Base-by-base conservation (phyloP, 805 yeast genomes). In the Candida ficus region DNA sequence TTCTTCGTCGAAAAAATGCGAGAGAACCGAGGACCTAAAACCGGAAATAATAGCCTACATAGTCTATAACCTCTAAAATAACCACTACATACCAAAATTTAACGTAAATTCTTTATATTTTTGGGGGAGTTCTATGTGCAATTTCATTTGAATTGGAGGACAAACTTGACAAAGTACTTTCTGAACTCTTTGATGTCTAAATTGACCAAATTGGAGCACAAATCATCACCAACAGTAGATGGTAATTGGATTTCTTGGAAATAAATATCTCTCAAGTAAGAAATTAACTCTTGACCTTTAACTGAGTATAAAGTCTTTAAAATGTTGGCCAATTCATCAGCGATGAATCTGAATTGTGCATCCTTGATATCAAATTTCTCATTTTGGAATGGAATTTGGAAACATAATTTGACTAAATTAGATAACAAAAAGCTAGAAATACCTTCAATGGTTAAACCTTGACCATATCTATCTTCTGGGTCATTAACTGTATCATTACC, bases 331-430 rank as follows among this genome's bases (percentile, higher is more conserved):
- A 86, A 67, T 54, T 91, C 99, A 48, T 78, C 76, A 2, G 88
- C 80, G 29, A 85, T 71, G 44, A 80, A 71, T 53, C 91, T 73
- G 49, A 75, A 76, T 57, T 86, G 90, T 5, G 95, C 95, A 59
- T 89, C 96, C 48, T 78, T 76, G 36, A 80, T 65, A 54, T 82
- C 76, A 52, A 82, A 80, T 28, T 70, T 73, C 25, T 73, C 73
- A 27, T 80, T 74, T 50, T 83, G 80, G 58, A 86, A 80, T n/a
- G 95, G 87, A 35, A 88, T 66, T 58, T 87, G 90, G 66, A 88
- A 84, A 27, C 81, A 70, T 40, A 86, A 64, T 37, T 81, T 73
- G 4, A 89, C 73, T 21, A 78, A 69, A 48, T 80, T 81, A 37
- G 80, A 77, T 61, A 86, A 76, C 43, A 90, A 71, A 53, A 77